Percentiles rank a stretch among this genome's conserved stretches.
These are phyloP conservation scores for Leccinum truebloodii DNA, from an alignment of 768 basidiomycete species.

Conservation along the genomic window DNA sequence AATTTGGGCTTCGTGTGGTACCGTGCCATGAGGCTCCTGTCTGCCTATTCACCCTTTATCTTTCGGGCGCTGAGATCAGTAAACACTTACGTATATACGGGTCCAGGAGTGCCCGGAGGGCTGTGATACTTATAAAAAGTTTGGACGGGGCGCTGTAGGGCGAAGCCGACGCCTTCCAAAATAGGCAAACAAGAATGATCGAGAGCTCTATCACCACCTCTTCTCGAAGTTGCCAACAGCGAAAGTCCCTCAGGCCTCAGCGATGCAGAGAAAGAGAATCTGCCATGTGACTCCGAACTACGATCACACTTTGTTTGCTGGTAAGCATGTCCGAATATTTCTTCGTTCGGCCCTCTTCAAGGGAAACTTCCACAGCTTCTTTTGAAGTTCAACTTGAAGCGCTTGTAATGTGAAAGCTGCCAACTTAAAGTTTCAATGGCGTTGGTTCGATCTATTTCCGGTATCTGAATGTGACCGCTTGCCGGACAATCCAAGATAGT, in stretches of 20 bases:
- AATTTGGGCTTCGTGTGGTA: too few species aligned
- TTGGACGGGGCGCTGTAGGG: conserved; percentile 4
- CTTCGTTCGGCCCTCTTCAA: not conserved
- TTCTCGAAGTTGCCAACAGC: not conserved
- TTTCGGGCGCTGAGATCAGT: too few species aligned
- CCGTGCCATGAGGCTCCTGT: too few species aligned
- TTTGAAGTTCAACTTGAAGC: too few species aligned
- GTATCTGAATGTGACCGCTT: not conserved
- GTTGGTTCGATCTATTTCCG: not conserved
- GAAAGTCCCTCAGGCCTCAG: not conserved
- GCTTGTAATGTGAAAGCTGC: not conserved
- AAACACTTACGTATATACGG: too few species aligned
- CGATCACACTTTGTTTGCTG: not conserved
- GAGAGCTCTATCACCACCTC: not conserved
- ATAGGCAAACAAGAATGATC: not conserved
- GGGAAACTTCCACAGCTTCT: not conserved
- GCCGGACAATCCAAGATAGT: not conserved
- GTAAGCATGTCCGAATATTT: not conserved
- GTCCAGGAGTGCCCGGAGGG: too few species aligned
- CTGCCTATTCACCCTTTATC: too few species aligned
- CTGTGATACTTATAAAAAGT: not conserved
- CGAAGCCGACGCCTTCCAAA: not conserved
- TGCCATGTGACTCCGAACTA: not conserved
- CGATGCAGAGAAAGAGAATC: too few species aligned
- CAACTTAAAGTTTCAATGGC: not conserved